Base-by-base conservation (phyloP, 2,329 filamentous ascomycete species). In the Plectosphaerella cucumerina region DNA sequence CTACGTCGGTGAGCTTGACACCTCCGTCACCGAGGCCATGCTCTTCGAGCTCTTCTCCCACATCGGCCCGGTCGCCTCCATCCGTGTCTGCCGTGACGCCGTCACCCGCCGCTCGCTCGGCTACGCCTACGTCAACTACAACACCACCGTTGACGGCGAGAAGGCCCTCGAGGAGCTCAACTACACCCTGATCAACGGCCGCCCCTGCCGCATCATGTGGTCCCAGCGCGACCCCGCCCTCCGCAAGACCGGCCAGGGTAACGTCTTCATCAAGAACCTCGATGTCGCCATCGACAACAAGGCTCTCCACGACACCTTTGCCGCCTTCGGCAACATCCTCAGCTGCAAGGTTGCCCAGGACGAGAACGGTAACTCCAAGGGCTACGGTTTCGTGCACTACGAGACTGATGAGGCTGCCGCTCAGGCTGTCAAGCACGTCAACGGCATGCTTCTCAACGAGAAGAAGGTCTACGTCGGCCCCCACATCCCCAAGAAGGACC, bases 111-210 rank as follows among this genome's bases (percentile, higher is more conserved):
- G 94, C 74, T 99, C 94, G 59, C 90, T 99, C 61, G 94, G 94
- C 62, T 99, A 99, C 73, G 94, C 94, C 73, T 99, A 99, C 74
- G 94, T 99, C 76, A 99, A 99, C 85, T 99, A 97, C 85, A 99
- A 97, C 82, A 93, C 90, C 73, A 96, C 92, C 56, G 73, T 85
- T 57, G 94, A 99, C 71, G 94, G 94, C 65, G 94, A 99, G 82
- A 95, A 96, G 76, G 94, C 94, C 65, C 86, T 99, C 56, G 94
- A 99, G 78, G 94, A 99, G 77, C 84, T 99, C 64, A 99, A 99
- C 85, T 99, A 99, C 82, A 99, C 94, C 58, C 80, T 97, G 65
- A 97, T 99, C 81, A 97, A 97, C 84, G 92, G 92, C 65, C 91
- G 89, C 69, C 93, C 94, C 55, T 99, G 94, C 88, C 93, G 94